Evolutionary conservation across 2,329 filamentous ascomycete genomes (phyloP).

Genomic region (Aureobasidium sp.): DNA sequence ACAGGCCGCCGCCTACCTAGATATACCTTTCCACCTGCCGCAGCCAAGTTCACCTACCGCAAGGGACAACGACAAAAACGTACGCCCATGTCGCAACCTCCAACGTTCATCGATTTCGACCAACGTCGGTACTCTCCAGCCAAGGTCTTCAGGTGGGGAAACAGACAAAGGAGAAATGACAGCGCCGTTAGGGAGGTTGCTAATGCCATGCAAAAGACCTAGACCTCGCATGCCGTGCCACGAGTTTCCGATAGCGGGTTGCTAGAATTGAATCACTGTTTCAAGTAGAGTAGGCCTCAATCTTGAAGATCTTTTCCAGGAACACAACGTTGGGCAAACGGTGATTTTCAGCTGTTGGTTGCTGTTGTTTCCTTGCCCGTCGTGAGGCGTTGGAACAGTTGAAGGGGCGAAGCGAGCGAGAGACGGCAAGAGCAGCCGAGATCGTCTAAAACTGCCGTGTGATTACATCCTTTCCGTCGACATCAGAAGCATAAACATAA

Average conservation of each 20-base stretch:
- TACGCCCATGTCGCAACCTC: not conserved
- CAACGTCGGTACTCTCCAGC: not conserved
- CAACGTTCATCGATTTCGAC: not conserved
- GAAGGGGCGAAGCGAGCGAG: not conserved
- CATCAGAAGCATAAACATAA: not conserved
- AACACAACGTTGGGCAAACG: not conserved
- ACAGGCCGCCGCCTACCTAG: not conserved
- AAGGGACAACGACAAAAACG: not conserved
- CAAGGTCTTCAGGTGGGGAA: too few species aligned
- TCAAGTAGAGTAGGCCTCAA: not conserved
- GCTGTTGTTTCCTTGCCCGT: conserved; percentile 2
- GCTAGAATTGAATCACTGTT: not conserved
- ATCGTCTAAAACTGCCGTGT: not conserved
- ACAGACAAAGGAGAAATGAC: not conserved
- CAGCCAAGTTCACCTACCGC: not conserved
- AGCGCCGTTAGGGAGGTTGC: not conserved
- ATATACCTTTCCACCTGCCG: not conserved
- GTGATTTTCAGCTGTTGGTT: not conserved
- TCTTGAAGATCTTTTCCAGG: conserved; percentile 1
- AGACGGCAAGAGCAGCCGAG: not conserved
- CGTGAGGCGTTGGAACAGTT: not conserved
- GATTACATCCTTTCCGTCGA: not conserved
- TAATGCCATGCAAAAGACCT: not conserved
- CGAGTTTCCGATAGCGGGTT: not conserved
- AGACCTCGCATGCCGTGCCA: not conserved